Evolutionary conservation across 768 basidiomycete genomes (phyloP).

Genomic region (Baorangia bicolor): DNA sequence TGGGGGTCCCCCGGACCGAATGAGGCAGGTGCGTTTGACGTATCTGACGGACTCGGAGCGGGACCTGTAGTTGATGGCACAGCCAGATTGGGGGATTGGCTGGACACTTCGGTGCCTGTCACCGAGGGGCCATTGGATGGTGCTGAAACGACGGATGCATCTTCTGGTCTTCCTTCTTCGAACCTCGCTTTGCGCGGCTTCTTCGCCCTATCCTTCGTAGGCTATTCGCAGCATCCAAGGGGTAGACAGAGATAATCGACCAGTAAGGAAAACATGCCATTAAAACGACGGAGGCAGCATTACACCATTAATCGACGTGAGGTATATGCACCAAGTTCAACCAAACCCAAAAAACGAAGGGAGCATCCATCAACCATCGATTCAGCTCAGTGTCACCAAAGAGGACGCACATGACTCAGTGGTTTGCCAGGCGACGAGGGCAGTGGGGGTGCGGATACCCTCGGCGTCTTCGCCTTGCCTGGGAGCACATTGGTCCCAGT

Average conservation of each 20-base stretch:
- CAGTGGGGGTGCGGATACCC: slow-evolving; percentile 24
- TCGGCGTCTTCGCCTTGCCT: slow-evolving; percentile 23
- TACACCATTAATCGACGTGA: slow-evolving; percentile 34
- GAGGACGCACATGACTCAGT: slow-evolving; percentile 85
- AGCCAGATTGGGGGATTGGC: not conserved
- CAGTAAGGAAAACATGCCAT: slow-evolving; percentile 28
- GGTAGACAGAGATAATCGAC: not conserved
- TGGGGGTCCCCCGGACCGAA: not conserved
- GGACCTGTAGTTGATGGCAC: not conserved
- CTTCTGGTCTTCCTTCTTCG: slow-evolving; percentile 13
- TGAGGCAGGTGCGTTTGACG: not conserved
- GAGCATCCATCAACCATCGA: slow-evolving; percentile 42
- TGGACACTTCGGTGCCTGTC: not conserved
- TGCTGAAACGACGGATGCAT: not conserved
- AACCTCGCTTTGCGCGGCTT: slow-evolving; percentile 54
- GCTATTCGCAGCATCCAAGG: slow-evolving; percentile 42
- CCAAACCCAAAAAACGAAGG: slow-evolving; percentile 11
- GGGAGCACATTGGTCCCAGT: slow-evolving; percentile 15
- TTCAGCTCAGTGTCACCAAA: slow-evolving; percentile 56
- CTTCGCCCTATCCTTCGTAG: slow-evolving; percentile 70
- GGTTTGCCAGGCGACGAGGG: slow-evolving; percentile 58
- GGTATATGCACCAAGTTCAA: slow-evolving; percentile 24
- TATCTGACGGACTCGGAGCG: not conserved
- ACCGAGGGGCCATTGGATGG: not conserved
- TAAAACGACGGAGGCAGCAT: slow-evolving; percentile 25